Percentiles rank a stretch among this genome's conserved stretches.
Conservation (phyloP, 176 grass and related monocot genomes). For the Urochloa ruziziensis region DNA sequence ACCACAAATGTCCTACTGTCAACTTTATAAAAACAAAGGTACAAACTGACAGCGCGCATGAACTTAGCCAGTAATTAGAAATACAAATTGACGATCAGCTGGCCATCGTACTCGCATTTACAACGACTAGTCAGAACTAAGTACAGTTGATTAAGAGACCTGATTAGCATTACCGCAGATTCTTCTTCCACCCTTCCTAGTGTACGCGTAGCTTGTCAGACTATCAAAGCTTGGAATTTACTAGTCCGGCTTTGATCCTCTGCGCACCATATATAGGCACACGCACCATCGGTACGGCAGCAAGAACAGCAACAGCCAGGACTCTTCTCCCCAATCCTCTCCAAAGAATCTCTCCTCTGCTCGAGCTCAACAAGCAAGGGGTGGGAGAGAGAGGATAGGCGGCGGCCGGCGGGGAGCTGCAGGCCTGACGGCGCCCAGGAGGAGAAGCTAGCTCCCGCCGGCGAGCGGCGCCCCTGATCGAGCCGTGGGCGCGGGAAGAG, state of each 20-base stretch:
- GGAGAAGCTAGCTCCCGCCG: background rate
- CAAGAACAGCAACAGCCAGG: background rate
- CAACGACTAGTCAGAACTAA: background rate
- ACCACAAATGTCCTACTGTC: no score
- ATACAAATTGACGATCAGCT: background rate
- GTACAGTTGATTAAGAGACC: background rate
- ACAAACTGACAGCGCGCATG: background rate
- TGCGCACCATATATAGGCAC: background rate
- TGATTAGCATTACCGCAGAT: background rate
- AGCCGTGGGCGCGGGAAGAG: background rate
- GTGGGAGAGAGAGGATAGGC: no score
- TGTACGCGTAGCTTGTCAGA: background rate
- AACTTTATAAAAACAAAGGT: no score
- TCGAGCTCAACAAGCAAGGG: background rate
- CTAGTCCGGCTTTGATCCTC: background rate
- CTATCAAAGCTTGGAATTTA: background rate
- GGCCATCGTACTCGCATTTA: background rate
- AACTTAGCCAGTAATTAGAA: background rate
- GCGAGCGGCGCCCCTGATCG: background rate
- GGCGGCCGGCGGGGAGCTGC: background rate
- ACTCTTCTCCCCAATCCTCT: background rate
- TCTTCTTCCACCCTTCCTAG: background rate
- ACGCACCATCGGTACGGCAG: background rate
- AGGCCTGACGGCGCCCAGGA: no score
- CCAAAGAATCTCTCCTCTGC: constrained; percentile 4